Conservation (phyloP, 2,329 filamentous ascomycete genomes). For the Stagonosporopsis rhizophila region DNA sequence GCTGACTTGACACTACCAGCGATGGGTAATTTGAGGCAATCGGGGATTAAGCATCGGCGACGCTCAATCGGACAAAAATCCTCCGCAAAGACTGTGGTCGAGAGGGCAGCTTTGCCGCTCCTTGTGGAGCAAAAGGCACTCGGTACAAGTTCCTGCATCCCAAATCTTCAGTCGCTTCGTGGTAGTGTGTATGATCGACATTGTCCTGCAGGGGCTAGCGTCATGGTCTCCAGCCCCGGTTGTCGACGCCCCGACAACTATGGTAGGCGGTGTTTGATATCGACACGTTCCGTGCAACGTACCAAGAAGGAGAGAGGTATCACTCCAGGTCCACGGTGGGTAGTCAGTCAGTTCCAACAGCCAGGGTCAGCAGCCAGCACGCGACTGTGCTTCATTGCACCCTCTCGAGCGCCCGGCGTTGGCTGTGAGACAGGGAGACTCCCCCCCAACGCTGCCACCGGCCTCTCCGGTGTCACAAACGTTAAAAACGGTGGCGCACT, state of each 20-base stretch:
- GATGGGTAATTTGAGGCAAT: slow-evolving; percentile 4
- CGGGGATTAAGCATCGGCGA: background rate
- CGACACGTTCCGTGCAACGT: slow-evolving; percentile 18
- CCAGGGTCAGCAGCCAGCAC: slow-evolving; percentile 1
- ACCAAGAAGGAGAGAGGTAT: background rate
- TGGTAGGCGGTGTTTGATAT: background rate
- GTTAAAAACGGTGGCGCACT: background rate
- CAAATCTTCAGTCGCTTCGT: slow-evolving; percentile 1
- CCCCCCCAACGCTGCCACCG: slow-evolving; percentile 1
- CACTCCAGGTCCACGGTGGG: slow-evolving; percentile 7
- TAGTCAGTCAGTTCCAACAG: slow-evolving; percentile 1
- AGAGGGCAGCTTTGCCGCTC: background rate
- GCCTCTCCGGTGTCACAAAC: slow-evolving; percentile 16
- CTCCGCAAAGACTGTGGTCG: background rate
- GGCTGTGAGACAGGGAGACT: slow-evolving; percentile 2
- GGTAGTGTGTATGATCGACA: slow-evolving; percentile 17
- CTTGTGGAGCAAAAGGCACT: background rate
- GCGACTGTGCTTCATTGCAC: background rate
- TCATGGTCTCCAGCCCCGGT: background rate
- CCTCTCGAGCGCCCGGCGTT: background rate
- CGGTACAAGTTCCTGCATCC: background rate
- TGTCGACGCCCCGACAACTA: slow-evolving; percentile 5
- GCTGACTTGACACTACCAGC: slow-evolving; percentile 5
- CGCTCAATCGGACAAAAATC: background rate
- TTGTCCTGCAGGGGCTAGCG: slow-evolving; percentile 12